A percentile compares a stretch with the other conserved stretches of the same genome.
Evolutionary conservation across 2,329 filamentous ascomycete genomes (phyloP).

Genomic region (Colletotrichum paranaense): DNA sequence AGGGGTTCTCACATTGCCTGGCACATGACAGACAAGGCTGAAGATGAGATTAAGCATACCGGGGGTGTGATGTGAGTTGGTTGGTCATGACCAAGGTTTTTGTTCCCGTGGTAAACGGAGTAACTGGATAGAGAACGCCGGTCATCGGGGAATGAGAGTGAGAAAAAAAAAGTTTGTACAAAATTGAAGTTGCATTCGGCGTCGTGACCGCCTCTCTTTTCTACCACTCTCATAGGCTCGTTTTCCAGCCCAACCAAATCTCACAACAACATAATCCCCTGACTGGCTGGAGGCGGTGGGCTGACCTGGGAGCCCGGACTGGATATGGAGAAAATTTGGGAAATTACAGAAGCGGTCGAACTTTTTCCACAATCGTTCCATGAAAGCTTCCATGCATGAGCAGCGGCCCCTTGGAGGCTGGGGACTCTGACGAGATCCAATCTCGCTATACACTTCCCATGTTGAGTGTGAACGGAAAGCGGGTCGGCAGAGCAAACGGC

Average conservation of each 20-base stretch:
- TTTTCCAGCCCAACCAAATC: not conserved
- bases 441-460: constrained; percentile 13
- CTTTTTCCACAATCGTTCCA: constrained; percentile 20
- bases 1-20: not conserved
- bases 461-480: not conserved
- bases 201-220: constrained; percentile 3
- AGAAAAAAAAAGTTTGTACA: not conserved
- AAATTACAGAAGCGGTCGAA: constrained; percentile 12
- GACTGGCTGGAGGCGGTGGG: not conserved
- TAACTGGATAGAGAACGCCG: not conserved
- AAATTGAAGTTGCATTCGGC: not conserved
- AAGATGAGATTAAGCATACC: constrained; percentile 1
- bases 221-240: no score
- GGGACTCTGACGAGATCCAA: constrained; percentile 3
- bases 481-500: constrained; percentile 6
- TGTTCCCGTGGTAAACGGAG: not conserved
- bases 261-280: not conserved
- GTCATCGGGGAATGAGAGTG: not conserved
- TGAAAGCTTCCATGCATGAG: constrained; percentile 34
- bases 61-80: not conserved
- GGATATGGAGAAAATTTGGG: not conserved
- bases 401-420: not conserved
- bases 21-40: not conserved
- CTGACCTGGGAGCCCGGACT: not conserved
- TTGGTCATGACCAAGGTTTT: not conserved